Percentiles rank a stretch among this genome's conserved stretches.
Evolutionary conservation across 2,329 filamentous ascomycete species (phyloP).

Genomic region (Calonectria pteridis): DNA sequence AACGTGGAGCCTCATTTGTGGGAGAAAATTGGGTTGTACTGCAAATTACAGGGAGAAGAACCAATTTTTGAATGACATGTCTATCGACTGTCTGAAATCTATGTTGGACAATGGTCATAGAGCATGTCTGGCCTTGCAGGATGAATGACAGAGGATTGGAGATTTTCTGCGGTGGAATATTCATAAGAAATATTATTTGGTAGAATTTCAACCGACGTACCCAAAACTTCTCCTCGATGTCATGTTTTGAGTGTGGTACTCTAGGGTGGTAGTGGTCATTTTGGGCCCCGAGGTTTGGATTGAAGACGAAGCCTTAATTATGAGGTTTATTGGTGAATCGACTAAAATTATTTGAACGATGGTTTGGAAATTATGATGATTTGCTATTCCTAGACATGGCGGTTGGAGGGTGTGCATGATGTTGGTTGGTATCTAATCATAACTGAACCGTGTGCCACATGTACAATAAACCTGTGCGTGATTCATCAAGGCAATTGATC

Average conservation of each 20-base stretch:
- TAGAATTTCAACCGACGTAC: neutral
- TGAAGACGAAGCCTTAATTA: neutral
- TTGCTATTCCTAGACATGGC: neutral
- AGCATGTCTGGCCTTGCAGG: neutral
- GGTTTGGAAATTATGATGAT: neutral
- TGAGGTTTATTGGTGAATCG: neutral
- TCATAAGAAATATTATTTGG: neutral
- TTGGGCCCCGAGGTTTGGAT: neutral
- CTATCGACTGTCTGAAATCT: neutral
- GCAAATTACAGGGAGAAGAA: neutral
- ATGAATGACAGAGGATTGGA: neutral
- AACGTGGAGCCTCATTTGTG: neutral
- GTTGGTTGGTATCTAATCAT: neutral
- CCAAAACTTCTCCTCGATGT: neutral
- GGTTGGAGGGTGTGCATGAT: neutral
- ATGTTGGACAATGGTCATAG: neutral
- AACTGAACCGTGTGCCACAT: neutral
- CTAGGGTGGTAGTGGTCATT: neutral
- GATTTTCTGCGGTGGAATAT: neutral
- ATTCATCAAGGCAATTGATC: no score
- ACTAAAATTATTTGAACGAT: neutral
- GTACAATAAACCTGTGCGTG: no score
- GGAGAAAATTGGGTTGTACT: neutral
- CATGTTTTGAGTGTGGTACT: neutral
- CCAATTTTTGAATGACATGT: neutral